These are phyloP conservation scores for Candida insectorum DNA, from an alignment of 805 yeast genomes.

Conservation along the genomic window DNA sequence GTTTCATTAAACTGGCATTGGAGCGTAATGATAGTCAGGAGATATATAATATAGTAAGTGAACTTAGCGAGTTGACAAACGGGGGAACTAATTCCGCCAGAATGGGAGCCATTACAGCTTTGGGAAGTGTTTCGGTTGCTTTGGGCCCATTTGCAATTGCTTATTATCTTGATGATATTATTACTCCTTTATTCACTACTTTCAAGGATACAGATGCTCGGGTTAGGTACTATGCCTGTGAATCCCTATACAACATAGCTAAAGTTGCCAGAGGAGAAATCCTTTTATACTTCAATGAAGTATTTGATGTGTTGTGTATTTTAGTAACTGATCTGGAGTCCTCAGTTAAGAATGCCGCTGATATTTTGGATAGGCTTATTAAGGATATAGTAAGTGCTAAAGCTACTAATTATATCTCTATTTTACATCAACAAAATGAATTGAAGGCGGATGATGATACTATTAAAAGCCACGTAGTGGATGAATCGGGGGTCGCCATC, in stretches of 20 bases:
- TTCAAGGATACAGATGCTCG: slow-evolving; percentile 97
- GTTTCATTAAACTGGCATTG: slow-evolving; percentile 66
- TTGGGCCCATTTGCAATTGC: slow-evolving; percentile 84
- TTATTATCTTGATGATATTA: slow-evolving; percentile 73
- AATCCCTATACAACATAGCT: slow-evolving; percentile 90
- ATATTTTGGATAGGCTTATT: slow-evolving; percentile 80
- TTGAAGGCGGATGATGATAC: slow-evolving; percentile 15
- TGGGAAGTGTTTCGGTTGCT: slow-evolving; percentile 95
- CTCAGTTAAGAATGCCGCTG: slow-evolving; percentile 93
- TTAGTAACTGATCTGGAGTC: slow-evolving; percentile 88
- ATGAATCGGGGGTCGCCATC: slow-evolving; percentile 54
- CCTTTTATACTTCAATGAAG: slow-evolving; percentile 85
- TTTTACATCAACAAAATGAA: slow-evolving; percentile 51
- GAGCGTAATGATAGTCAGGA: slow-evolving; percentile 58
- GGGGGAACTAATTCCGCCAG: slow-evolving; percentile 70
- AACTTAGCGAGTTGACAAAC: slow-evolving; percentile 72
- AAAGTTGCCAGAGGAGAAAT: slow-evolving; percentile 96
- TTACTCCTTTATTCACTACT: slow-evolving; percentile 91
- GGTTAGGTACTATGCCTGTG: slow-evolving; percentile 96
- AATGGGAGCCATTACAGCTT: slow-evolving; percentile 93
- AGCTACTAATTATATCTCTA: slow-evolving; percentile 81
- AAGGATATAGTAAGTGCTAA: slow-evolving; percentile 95
- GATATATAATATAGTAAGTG: slow-evolving; percentile 63
- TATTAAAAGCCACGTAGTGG: slow-evolving; percentile 42
- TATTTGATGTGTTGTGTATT: slow-evolving; percentile 87